A percentile compares a stretch with the other conserved stretches of the same genome.
These are phyloP conservation scores for Aspergillus novofumigatus DNA, from an alignment of 2,329 filamentous ascomycete species.

Conservation along the genomic window DNA sequence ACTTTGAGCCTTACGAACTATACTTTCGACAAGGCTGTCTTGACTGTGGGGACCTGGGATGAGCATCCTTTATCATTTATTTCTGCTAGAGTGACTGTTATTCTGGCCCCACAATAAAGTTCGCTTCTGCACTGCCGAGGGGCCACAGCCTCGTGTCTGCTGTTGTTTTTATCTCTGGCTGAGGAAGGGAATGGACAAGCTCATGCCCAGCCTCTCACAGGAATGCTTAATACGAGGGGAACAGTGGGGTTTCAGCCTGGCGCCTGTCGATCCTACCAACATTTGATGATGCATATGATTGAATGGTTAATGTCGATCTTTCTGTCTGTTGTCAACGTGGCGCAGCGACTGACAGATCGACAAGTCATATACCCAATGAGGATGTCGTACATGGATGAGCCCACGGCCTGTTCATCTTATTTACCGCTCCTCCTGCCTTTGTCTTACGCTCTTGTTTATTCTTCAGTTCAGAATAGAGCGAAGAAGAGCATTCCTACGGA, in stretches of 20 bases:
- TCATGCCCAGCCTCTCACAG: not conserved
- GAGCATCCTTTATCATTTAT: not conserved
- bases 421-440: not conserved
- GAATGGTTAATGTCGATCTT: not conserved
- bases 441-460: not conserved
- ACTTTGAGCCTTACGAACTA: not conserved
- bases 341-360: slow-evolving; percentile 2
- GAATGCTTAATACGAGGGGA: not conserved
- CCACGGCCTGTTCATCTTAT: not conserved
- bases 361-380: not conserved
- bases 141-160: not conserved
- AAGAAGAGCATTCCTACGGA: not conserved
- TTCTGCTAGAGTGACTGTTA: not conserved
- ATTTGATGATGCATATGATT: not conserved
- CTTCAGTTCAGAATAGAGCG: not conserved
- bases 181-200: not conserved
- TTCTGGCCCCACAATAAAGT: not conserved
- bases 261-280: not conserved
- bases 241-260: not conserved
- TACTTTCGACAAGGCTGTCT: not conserved
- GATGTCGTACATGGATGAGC: not conserved
- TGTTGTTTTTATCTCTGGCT: not conserved
- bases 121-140: not conserved
- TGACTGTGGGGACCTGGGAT: not conserved
- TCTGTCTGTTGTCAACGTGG: slow-evolving; percentile 1